Evolutionary conservation across 83 land plant genomes (phyloP).

Genomic region (Diphasiastrum complanatum): DNA sequence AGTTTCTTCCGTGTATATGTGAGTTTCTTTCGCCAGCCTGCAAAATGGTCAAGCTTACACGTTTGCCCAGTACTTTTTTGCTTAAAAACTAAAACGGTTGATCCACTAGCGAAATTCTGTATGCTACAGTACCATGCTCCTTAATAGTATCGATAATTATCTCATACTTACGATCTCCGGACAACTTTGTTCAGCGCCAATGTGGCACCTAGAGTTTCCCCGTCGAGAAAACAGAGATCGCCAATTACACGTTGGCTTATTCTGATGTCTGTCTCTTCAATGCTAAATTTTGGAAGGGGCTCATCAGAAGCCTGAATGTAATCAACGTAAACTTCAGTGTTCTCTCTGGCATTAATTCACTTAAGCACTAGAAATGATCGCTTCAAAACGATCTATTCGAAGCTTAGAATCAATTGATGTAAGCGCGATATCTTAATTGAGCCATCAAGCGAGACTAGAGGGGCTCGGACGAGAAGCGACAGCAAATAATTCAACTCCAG

Average conservation of each 20-base stretch:
- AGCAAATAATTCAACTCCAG: too few relatives aligned
- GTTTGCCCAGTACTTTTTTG: neutral
- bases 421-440: too few relatives aligned
- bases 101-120: neutral
- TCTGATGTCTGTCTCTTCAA: conserved; percentile 39
- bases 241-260: conserved; percentile 50
- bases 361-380: too few relatives aligned
- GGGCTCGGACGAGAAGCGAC: too few relatives aligned
- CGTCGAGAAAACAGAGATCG: conserved; percentile 53
- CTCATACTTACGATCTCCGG: conserved; percentile 34
- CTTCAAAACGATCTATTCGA: too few relatives aligned
- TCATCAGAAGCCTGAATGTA: conserved; percentile 88
- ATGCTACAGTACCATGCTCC: neutral
- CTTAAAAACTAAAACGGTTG: neutral
- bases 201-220: conserved; percentile 43
- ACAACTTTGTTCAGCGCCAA: conserved; percentile 56
- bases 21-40: conserved; percentile 72
- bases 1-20: conserved; percentile 82
- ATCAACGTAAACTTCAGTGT: too few relatives aligned
- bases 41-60: neutral
- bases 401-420: too few relatives aligned
- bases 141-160: neutral
- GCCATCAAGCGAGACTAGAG: too few relatives aligned
- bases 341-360: too few relatives aligned
- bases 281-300: conserved; percentile 36